These are phyloP conservation scores for Metarhizium humberi DNA, from an alignment of 2,329 filamentous ascomycete genomes.

Conservation along the genomic window DNA sequence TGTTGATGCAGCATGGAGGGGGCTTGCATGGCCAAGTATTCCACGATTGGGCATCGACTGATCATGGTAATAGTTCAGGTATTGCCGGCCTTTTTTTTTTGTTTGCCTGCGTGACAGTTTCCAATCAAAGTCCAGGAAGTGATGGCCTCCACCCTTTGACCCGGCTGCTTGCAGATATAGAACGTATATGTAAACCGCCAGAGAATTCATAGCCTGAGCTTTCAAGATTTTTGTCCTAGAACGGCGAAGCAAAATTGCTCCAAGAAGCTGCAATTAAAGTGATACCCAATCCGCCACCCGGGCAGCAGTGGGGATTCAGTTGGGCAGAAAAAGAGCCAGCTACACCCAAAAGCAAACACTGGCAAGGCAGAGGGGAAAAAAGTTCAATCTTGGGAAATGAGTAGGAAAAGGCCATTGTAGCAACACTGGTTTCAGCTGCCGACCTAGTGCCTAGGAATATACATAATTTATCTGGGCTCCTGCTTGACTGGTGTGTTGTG, in stretches of 20 bases:
- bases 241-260: background rate
- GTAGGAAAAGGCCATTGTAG: background rate
- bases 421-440: background rate
- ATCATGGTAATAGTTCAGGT: slow-evolving; percentile 1
- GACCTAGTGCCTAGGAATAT: too few species aligned
- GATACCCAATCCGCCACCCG: slow-evolving; percentile 7
- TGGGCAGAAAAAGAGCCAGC: background rate
- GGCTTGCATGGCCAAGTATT: slow-evolving; percentile 1
- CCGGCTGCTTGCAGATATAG: background rate
- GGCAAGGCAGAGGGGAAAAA: background rate
- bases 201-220: too few species aligned
- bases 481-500: too few species aligned
- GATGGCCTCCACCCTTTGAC: background rate
- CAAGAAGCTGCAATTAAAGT: background rate
- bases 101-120: background rate
- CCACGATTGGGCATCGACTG: slow-evolving; percentile 1
- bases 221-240: background rate
- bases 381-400: background rate
- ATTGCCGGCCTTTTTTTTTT: background rate
- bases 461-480: too few species aligned
- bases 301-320: background rate
- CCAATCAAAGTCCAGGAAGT: background rate
- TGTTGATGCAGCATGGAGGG: background rate
- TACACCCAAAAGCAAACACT: background rate
- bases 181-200: background rate